Evolutionary conservation across 2,329 filamentous ascomycete genomes (phyloP).

Genomic region (Alternaria triticimaculans): DNA sequence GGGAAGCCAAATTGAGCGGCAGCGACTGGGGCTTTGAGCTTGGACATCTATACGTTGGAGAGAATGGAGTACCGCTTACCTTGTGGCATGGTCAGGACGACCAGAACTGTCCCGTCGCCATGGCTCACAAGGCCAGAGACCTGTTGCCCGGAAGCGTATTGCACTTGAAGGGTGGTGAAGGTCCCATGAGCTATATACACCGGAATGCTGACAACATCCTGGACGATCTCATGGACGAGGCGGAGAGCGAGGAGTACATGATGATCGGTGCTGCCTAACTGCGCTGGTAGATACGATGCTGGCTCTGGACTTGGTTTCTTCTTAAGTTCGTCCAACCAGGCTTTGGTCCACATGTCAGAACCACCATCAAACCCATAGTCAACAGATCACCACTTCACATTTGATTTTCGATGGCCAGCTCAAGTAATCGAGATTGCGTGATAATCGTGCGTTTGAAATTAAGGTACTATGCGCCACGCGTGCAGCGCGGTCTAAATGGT

Average conservation of each 20-base stretch:
- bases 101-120: slow-evolving; percentile 30
- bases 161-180: slow-evolving; percentile 32
- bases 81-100: slow-evolving; percentile 47
- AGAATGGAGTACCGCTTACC: slow-evolving; percentile 25
- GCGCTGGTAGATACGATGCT: background rate
- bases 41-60: slow-evolving; percentile 29
- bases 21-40: slow-evolving; percentile 44
- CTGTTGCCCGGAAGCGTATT: slow-evolving; percentile 29
- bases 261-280: slow-evolving; percentile 5
- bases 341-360: background rate
- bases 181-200: slow-evolving; percentile 34
- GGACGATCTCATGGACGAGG: slow-evolving; percentile 24
- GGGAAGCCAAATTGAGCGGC: slow-evolving; percentile 38
- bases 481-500: background rate
- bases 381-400: background rate
- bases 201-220: slow-evolving; percentile 32
- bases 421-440: background rate
- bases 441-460: background rate
- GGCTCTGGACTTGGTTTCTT: background rate
- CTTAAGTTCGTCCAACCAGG: background rate
- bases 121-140: slow-evolving; percentile 33
- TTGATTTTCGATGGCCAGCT: background rate
- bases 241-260: slow-evolving; percentile 26
- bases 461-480: background rate
- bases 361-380: background rate